Percentiles rank a stretch among this genome's conserved stretches.
Conservation (phyloP, 768 basidiomycete species). For the Dendrothele bispora region DNA sequence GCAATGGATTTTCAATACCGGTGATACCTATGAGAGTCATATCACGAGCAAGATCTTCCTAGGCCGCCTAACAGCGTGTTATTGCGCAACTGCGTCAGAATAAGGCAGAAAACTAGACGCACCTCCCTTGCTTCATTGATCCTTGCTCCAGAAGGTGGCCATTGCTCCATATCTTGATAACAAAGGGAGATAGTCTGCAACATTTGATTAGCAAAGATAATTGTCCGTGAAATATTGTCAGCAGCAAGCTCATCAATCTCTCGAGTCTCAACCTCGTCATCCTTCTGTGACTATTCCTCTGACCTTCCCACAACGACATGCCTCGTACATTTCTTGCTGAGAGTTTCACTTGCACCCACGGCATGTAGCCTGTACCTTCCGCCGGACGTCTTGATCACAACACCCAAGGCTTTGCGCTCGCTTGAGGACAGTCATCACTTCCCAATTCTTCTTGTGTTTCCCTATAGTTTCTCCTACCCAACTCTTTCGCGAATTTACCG, state of each 20-base stretch:
- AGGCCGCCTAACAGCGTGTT: constrained; percentile 50
- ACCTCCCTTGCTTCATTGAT: constrained; percentile 54
- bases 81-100: constrained; percentile 13
- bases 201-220: constrained; percentile 95
- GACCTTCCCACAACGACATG: constrained; percentile 66
- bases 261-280: constrained; percentile 47
- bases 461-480: constrained; percentile 73
- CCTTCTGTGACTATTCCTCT: constrained; percentile 18
- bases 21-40: constrained; percentile 86
- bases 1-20: constrained; percentile 95
- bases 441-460: constrained; percentile 58
- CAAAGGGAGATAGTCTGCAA: constrained; percentile 93
- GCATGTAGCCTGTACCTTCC: constrained; percentile 69
- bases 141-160: constrained; percentile 67
- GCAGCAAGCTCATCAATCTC: constrained; percentile 63
- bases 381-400: constrained; percentile 65
- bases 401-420: constrained; percentile 93
- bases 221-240: constrained; percentile 88
- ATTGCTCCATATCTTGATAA: constrained; percentile 81
- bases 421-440: constrained; percentile 95
- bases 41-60: constrained; percentile 63
- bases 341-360: constrained; percentile 94
- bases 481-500: constrained; percentile 81
- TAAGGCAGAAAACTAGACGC: constrained; percentile 15
- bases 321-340: constrained; percentile 69